Percentiles rank a stretch among this genome's conserved stretches.
Conservation (phyloP, 2,329 filamentous ascomycete species). For the Graphilbum sp. region DNA sequence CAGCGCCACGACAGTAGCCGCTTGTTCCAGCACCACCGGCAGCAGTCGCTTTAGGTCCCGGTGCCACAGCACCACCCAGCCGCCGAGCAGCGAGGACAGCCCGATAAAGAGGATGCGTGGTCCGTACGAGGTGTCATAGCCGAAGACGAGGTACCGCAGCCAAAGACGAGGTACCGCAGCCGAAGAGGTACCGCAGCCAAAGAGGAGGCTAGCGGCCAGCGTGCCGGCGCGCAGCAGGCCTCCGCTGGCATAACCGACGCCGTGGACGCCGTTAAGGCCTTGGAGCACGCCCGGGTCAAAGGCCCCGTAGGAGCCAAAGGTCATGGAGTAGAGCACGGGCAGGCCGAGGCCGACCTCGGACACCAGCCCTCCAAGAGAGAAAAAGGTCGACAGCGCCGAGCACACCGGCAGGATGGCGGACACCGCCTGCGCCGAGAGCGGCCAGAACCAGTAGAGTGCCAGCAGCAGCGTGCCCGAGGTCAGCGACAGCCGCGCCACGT, state of each 20-base stretch:
- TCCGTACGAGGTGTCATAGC: slow-evolving; percentile 1
- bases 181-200: no score
- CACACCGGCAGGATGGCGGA: background rate
- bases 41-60: no score
- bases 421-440: background rate
- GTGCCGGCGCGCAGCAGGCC: background rate
- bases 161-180: no score
- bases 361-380: no score
- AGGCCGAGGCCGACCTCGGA: slow-evolving; percentile 2
- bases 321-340: slow-evolving; percentile 1
- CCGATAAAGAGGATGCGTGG: slow-evolving; percentile 3
- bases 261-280: slow-evolving; percentile 3
- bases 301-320: slow-evolving; percentile 4
- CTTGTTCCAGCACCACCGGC: no score
- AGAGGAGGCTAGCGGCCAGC: no score
- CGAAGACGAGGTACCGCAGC: no score
- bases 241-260: slow-evolving; percentile 1
- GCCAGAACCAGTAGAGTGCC: slow-evolving; percentile 1
- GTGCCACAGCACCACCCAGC: slow-evolving; percentile 1
- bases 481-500: background rate
- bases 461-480: slow-evolving; percentile 1
- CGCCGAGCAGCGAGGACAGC: slow-evolving; percentile 1
- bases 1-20: no score
- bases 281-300: slow-evolving; percentile 2
- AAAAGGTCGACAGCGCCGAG: background rate